phyloP scores from a whole-genome alignment of 2,329 filamentous ascomycete species.

The Dothistroma septosporum region DNA sequence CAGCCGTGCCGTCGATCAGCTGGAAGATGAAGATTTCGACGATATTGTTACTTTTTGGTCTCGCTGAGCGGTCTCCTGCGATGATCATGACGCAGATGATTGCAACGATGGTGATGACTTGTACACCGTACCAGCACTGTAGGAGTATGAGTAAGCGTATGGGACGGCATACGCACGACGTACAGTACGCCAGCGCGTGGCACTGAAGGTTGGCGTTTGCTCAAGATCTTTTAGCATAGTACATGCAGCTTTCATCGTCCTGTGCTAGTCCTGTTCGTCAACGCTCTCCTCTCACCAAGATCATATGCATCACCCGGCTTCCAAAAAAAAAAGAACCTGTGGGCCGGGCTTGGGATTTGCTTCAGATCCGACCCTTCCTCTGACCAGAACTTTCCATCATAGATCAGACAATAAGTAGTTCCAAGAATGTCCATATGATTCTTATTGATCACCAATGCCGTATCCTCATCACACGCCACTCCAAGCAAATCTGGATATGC shows the following conservation, averaged over 20 bases:
- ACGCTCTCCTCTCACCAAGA: constrained; percentile 15
- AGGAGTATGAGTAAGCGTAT: no score
- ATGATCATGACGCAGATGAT: no score
- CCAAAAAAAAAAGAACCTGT: constrained; percentile 23
- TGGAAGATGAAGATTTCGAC: constrained; percentile 5
- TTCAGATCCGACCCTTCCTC: constrained; percentile 18
- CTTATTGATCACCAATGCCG: constrained; percentile 20
- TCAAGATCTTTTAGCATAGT: no score
- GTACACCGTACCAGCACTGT: no score
- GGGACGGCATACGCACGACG: no score
- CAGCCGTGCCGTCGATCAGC: not conserved
- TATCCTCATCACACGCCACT: constrained; percentile 22
- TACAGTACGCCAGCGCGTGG: no score
- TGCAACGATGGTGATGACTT: no score
- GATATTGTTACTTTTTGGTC: constrained; percentile 12
- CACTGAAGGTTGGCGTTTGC: no score
- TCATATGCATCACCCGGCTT: constrained; percentile 21
- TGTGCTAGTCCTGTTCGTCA: not conserved
- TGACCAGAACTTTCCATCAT: constrained; percentile 22
- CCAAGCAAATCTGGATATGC: constrained; percentile 21
- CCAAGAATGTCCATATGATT: constrained; percentile 22
- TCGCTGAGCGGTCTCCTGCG: no score
- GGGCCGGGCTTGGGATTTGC: constrained; percentile 14
- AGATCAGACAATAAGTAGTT: constrained; percentile 20
- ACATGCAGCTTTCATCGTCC: not conserved